Evolutionary conservation across 2,329 filamentous ascomycete species (phyloP).

Genomic region (Aspergillus sp.): DNA sequence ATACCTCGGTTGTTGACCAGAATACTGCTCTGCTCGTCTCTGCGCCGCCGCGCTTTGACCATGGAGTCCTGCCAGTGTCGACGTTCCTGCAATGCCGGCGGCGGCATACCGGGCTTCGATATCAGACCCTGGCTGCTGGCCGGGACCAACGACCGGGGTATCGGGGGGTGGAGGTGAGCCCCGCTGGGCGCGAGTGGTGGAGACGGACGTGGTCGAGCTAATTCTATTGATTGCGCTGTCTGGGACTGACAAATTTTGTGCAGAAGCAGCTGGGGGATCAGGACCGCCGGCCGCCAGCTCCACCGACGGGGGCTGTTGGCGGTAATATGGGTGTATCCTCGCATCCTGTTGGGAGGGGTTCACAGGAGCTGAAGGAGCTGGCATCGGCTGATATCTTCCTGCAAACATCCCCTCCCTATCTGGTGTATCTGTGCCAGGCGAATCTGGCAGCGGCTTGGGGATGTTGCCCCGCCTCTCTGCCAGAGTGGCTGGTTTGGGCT

Average conservation of each 20-base stretch:
- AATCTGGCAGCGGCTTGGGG: conserved; percentile 74
- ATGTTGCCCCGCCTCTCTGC: conserved; percentile 68
- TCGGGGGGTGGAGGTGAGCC: conserved; percentile 93
- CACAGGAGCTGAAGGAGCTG: conserved; percentile 28
- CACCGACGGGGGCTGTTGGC: conserved; percentile 56
- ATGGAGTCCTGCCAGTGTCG: conserved; percentile 66
- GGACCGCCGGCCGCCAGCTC: conserved; percentile 27
- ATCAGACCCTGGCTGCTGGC: conserved; percentile 60
- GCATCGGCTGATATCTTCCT: conserved; percentile 41
- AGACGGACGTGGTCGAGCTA: conserved; percentile 80
- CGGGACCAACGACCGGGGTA: conserved; percentile 70
- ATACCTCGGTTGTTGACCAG: conserved; percentile 36
- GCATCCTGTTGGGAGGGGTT: conserved; percentile 15
- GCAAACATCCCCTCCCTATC: conserved; percentile 77
- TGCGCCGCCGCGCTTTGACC: conserved; percentile 71
- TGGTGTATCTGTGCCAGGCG: conserved; percentile 63
- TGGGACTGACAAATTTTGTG: conserved; percentile 40
- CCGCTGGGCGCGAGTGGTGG: conserved; percentile 81
- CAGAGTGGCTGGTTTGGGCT: conserved; percentile 51
- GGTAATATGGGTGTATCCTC: conserved; percentile 44
- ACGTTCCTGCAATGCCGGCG: conserved; percentile 77
- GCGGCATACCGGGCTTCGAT: conserved; percentile 90
- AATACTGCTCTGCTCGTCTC: conserved; percentile 73
- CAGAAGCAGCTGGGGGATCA: conserved; percentile 11
- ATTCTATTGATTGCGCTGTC: conserved; percentile 51